Percentiles rank a stretch among this genome's conserved stretches.
These are phyloP conservation scores for Iris macrosiphon DNA, from an alignment of 106 monocot species.

Conservation along the genomic window DNA sequence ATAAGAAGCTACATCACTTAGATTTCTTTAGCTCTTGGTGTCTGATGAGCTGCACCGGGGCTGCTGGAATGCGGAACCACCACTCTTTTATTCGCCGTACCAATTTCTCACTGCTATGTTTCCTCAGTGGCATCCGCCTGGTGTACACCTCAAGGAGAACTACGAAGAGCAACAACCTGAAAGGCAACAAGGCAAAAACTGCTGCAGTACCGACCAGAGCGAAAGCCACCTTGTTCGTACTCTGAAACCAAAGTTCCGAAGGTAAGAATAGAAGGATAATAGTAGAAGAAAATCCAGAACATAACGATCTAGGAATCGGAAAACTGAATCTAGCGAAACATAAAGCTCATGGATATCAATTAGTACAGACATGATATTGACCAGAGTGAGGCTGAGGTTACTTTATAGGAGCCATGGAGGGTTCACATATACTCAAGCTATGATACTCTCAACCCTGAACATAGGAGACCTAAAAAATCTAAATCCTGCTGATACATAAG, in stretches of 20 bases:
- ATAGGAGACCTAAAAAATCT: no score
- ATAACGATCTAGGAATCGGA: no score
- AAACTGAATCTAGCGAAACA: no score
- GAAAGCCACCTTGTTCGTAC: slow-evolving; percentile 51
- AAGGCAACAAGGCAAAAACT: slow-evolving; percentile 40
- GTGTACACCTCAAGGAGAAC: slow-evolving; percentile 70
- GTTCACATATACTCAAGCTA: no score
- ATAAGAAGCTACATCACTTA: slow-evolving; percentile 19
- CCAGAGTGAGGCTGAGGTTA: no score
- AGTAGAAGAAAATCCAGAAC: not conserved
- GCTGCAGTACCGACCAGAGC: slow-evolving; percentile 27
- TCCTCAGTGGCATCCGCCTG: slow-evolving; percentile 81
- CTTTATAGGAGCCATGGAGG: no score
- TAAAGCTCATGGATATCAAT: no score
- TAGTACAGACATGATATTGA: no score
- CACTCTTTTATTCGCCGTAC: slow-evolving; percentile 70
- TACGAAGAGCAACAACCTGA: slow-evolving; percentile 42
- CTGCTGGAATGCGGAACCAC: slow-evolving; percentile 96
- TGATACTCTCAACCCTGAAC: no score
- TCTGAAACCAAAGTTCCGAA: slow-evolving; percentile 34
- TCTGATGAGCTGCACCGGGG: slow-evolving; percentile 65
- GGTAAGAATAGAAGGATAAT: not conserved
- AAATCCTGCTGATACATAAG: no score
- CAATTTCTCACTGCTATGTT: slow-evolving; percentile 50
- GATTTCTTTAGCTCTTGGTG: slow-evolving; percentile 43